Evolutionary conservation across 345 rosid genomes (phyloP).

Genomic region (Conringia planisiliqua): DNA sequence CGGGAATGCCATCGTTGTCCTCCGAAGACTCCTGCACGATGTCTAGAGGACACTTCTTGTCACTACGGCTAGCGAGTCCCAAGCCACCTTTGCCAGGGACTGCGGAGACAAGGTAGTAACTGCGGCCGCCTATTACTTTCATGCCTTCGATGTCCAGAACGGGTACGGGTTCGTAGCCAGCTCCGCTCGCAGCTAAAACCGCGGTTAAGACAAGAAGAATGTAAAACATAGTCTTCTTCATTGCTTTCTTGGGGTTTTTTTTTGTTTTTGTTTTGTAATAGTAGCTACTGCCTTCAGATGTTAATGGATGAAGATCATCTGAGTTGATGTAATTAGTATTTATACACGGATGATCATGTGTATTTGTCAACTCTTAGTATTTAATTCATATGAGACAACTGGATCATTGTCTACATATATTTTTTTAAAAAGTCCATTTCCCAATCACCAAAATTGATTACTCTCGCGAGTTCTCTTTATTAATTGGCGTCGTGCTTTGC

Average conservation of each 20-base stretch:
- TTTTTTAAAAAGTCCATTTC: too few relatives aligned
- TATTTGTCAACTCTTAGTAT: background rate
- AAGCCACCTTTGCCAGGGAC: background rate
- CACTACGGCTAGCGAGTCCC: background rate
- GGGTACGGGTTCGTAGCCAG: background rate
- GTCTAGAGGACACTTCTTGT: background rate
- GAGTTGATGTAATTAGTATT: background rate
- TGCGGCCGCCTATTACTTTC: background rate
- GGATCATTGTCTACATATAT: background rate
- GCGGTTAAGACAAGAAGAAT: background rate
- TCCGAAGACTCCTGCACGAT: background rate
- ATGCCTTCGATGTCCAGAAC: background rate
- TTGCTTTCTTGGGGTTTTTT: too few relatives aligned
- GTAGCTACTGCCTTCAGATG: background rate
- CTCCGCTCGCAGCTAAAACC: background rate
- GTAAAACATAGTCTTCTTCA: background rate
- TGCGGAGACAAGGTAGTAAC: background rate
- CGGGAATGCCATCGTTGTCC: background rate
- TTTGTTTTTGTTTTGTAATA: too few relatives aligned
- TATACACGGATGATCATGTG: background rate
- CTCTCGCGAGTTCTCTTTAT: too few relatives aligned
- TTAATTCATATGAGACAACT: background rate
- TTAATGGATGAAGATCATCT: background rate
- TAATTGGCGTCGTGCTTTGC: too few relatives aligned
- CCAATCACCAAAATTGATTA: too few relatives aligned